Conservation (phyloP, 2,329 filamentous ascomycete genomes). For the Diaporthe sp. region DNA sequence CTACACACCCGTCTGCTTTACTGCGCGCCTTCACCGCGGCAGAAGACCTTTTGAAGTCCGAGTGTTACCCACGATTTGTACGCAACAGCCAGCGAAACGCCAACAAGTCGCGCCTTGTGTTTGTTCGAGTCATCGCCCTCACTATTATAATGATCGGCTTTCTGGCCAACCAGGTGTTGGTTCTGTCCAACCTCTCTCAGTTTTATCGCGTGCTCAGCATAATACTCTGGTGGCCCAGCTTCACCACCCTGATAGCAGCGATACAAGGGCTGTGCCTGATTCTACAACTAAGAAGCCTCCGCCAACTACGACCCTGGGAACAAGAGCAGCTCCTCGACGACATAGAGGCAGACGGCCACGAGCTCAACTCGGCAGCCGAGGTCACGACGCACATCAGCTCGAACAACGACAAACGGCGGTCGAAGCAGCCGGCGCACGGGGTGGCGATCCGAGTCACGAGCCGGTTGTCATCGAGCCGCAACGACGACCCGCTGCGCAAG, state of each 20-base stretch:
- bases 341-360: conserved; percentile 26
- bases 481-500: conserved; percentile 45
- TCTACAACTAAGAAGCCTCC: conserved; percentile 48
- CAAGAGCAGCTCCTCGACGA: conserved; percentile 33
- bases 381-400: conserved; percentile 22
- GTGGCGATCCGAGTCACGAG: conserved; percentile 4
- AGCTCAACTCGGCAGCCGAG: neutral
- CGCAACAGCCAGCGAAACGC: conserved; percentile 54
- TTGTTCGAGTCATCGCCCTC: conserved; percentile 45
- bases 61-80: conserved; percentile 56
- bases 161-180: conserved; percentile 48
- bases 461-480: conserved; percentile 11
- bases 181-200: conserved; percentile 46
- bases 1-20: conserved; percentile 60
- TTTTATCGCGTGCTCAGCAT: conserved; percentile 48
- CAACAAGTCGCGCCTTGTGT: conserved; percentile 50
- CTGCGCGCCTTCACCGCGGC: conserved; percentile 53
- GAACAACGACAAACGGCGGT: neutral
- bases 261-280: conserved; percentile 53
- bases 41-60: conserved; percentile 52
- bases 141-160: conserved; percentile 45
- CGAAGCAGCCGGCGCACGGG: neutral
- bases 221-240: conserved; percentile 51
- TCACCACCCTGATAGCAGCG: conserved; percentile 51
- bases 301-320: conserved; percentile 57